Evolutionary conservation across 495 filamentous ascomycete genomes (phyloP), one percentile per base, ranked within the genome.

Genomic region (Articulospora tetracladia): DNA sequence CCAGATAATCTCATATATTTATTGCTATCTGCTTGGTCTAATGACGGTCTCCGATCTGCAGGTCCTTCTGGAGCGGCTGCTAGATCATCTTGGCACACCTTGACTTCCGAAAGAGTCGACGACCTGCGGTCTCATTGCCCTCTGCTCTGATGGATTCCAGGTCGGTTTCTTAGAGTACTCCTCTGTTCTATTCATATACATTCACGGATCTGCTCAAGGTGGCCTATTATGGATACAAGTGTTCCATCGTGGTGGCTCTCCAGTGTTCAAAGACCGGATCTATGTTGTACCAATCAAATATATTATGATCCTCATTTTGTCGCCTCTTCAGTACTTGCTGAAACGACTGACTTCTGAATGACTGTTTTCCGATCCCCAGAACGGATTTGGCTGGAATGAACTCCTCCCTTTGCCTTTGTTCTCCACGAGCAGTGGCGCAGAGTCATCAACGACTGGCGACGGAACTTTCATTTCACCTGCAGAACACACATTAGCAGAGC

Each of bases 401-500:
- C 32, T 30, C 41, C 48, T 52, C 17, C 12, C 20, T 17, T 1
- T 24, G 23, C 32, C 15, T 32, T 11, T 23, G 8, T 61, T 62
- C 3, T 39, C 54, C 30, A 68, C 60, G 25, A 70, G 30, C 22
- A 58, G 55, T 2, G 53, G 56, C 15, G 65, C 62, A 1, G 61
- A 54, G 28, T 74, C 69, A 47, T 72, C 65, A 6, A 69, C 53
- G 11, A 70, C 55, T 0, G 69, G 74, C 17, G 75, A 70, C 23
- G 78, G 72, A 41, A 76, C 75, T 17, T 68, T 69, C 49, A 78
- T 70, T 64, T 83, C 78, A 24, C 62, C 62, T 64, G 49, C 17
- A n/a, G n/a, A n/a, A 47, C 27, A 6, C 26, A 11, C 11, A 30
- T 57, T 32, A 30, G 12, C 15, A 20, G 10, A 53, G 2, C 8